Evolutionary conservation across 2,329 filamentous ascomycete species (phyloP), one percentile per base, ranked within the genome.

Genomic region (Lecanicillium sp.): DNA sequence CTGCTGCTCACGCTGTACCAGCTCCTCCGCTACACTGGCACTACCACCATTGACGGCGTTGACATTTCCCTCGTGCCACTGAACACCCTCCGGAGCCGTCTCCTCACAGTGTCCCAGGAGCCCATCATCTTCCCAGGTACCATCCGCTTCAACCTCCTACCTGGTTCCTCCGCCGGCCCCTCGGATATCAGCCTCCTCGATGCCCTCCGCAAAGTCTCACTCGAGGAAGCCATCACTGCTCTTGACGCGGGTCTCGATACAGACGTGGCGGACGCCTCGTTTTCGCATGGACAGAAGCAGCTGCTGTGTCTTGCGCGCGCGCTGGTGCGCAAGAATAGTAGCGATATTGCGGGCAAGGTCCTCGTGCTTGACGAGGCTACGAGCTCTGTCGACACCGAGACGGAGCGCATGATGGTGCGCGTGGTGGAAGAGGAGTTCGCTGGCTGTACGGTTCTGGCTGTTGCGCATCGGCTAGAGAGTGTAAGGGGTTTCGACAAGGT

Each of bases 71-170:
- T 41, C 6, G 21, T 56, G 5, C 52, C 51, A 1, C 33, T 48
- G 5, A 39, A 50, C 10, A 45, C 39, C 7, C 32, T 56, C 14
- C 44, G 55, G n/a, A 19, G 44, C 2, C 44, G 51, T 5, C 42
- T 56, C 37, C 47, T 50, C 14, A 51, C 41, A n/a, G 41, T 54
- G 0, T 45, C 53, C 6, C 53, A 54, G 30, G 53, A 55, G 4
- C 50, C 50, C 2, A 15, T 51, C 11, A 38, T 48, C n/a, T 44
- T 49, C 11, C 32, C 30, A 9, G 47, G 24, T 17, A 33, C 39
- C 3, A 38, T 44, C 17, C 40, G 47, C 26, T 38, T 37, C 17
- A 49, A 49, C n/a, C 39, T 49, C 15, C 14, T 14, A 7, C 49
- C 27, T 2, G 44, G 33, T 3, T 26, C 15, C 21, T 11, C 15